Evolutionary conservation across 23 red algal species (phyloP), one percentile per base, ranked within the genome.

Genomic region (Gracilaria domingensis): DNA sequence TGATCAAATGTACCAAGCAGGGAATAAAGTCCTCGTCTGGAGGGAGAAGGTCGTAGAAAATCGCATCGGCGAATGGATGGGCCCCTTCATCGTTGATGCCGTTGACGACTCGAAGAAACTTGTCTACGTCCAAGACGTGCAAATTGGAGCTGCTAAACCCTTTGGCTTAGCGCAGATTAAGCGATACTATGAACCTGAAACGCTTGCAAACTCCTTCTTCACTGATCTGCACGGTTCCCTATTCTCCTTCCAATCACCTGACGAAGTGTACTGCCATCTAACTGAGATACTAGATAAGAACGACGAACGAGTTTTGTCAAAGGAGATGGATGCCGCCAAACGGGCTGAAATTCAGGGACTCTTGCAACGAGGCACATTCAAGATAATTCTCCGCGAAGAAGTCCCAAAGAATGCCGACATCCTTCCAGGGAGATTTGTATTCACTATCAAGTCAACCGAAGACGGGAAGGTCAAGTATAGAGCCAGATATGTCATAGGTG

Each of bases 21-120:
- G 80, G 8, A 54, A 84, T 0, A 29, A 60, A 0, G 80, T 84
- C 4, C 51, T 84, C 8, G 47, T 65, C 7, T 84, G 80, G 56
- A 37, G 80, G 29, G 58, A 67, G 49, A 84, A 84, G 40, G 28
- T 84, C 39, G 1, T 84, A 8, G 56, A 61, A n/a, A 84, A 47
- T 54, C 80, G 80, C n/a, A 84, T 84, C 12, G 80, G 57, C 8
- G 80, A 84, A 84, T 84, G 80, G n/a, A 8, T 84, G 6, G 80
- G 80, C 9, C 49, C 80, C 0, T 84, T 84, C 34, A 45, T 8
- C 0, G 23, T 53, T 32, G 20, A 26, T 84, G 51, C 80, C 20
- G 0, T 65, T 4, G 51, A 65, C 25, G 51, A 62, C 29, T 7
- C 47, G 7, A 82, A 82, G 50, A 84, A 84, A 47, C 80, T 84